A percentile compares a stretch with the other conserved stretches of the same genome.
These are phyloP conservation scores for Phlyctochytrium bullatum DNA, from an alignment of 192 early-diverging fungal species.

Conservation along the genomic window DNA sequence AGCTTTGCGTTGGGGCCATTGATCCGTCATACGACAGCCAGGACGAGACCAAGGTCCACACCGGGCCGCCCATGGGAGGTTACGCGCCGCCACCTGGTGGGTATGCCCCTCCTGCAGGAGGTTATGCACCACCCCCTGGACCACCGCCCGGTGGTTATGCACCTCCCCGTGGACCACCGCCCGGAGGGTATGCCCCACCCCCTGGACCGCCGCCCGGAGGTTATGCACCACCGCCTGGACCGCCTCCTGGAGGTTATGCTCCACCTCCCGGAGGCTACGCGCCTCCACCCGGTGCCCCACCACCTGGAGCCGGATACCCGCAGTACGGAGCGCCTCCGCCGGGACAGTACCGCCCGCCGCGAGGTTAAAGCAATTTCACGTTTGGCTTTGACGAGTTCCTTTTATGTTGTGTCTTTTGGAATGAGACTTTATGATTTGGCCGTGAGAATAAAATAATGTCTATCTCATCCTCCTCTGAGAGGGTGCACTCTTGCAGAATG, in stretches of 20 bases:
- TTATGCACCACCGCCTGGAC: constrained; percentile 1
- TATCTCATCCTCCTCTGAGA: too few species aligned
- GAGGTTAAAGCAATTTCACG: too few species aligned
- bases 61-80: not conserved
- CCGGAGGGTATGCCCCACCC: not conserved
- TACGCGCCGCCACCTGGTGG: not conserved
- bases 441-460: too few species aligned
- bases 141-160: not conserved
- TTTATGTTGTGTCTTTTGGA: too few species aligned
- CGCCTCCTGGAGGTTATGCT: not conserved
- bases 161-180: not conserved
- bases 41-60: not conserved
- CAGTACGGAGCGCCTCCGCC: not conserved
- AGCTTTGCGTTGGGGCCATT: not conserved
- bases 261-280: not conserved
- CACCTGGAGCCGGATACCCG: not conserved
- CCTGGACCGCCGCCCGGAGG: not conserved
- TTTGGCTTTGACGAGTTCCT: too few species aligned
- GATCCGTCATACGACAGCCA: not conserved
- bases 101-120: not conserved
- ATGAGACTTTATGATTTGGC: too few species aligned
- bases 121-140: not conserved
- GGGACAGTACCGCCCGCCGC: not conserved
- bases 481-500: too few species aligned
- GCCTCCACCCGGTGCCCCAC: not conserved